Percentiles rank a stretch among this genome's conserved stretches.
phyloP scores from a whole-genome alignment of 257 asterid genomes.

The Solanum pinnatisectum region DNA sequence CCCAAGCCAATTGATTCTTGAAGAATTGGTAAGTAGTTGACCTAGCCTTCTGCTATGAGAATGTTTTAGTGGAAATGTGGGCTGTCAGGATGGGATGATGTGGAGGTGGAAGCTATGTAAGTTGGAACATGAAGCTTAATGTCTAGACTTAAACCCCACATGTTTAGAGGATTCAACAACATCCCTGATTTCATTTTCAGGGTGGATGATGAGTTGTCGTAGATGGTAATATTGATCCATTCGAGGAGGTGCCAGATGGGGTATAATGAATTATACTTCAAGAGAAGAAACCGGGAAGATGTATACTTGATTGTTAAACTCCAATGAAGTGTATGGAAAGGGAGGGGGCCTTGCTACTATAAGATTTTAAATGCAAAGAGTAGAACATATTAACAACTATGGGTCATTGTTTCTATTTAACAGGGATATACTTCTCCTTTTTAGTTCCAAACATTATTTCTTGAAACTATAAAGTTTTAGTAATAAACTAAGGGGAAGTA shows the following conservation, averaged over 20 bases:
- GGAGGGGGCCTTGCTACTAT: background rate
- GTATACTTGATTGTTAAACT: background rate
- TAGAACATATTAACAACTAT: background rate
- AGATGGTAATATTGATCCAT: background rate
- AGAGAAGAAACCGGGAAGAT: background rate
- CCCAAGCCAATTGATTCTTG: background rate
- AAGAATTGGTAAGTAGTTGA: background rate
- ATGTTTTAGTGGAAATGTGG: background rate
- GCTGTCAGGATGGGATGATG: background rate
- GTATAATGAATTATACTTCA: background rate
- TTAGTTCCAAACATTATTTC: background rate
- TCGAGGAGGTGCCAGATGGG: background rate
- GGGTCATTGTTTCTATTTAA: background rate
- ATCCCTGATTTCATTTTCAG: background rate
- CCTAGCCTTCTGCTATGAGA: background rate
- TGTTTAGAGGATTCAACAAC: background rate
- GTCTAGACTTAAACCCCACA: background rate
- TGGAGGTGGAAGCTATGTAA: background rate
- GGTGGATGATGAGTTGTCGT: background rate
- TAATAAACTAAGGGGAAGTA: background rate
- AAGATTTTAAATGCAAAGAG: background rate
- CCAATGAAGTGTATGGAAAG: background rate
- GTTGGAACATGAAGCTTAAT: background rate
- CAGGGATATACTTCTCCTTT: background rate
- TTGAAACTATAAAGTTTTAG: background rate